Evolutionary conservation across 2,329 filamentous ascomycete genomes (phyloP), one percentile per base, ranked within the genome.

Genomic region (Penicillium sp.): DNA sequence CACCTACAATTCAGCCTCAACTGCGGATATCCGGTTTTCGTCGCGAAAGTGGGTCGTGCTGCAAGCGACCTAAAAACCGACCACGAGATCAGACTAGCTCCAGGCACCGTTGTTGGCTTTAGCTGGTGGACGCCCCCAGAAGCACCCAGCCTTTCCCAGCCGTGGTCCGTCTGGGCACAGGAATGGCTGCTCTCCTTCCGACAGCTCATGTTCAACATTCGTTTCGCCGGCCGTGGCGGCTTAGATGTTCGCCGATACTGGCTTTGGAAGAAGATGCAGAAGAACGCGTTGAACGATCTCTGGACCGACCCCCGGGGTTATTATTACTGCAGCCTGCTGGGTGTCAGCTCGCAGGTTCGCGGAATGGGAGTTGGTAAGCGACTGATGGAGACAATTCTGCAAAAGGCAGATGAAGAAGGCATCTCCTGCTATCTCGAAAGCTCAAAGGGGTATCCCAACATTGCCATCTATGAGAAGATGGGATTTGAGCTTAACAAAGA

Each of bases 241-340:
- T 75, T 91, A 3, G 86, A 84, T 56, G 82, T 86, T 16, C 62
- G 81, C 74, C 83, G 89, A 6, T 91, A 91, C 69, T 87, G 84
- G 71, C 88, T 90, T 63, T 91, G 87, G 88, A 91, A 91, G 67
- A 78, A 79, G 5, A 79, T 82, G 6, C 88, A 91, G 70, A 79
- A 82, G 0, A 76, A 83, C 39, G 85, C 83, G 1, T 88, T 90
- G 54, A 75, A 76, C 0, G 74, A 82, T 26, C 73, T 90, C 3
- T 91, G 88, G 88, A 84, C 77, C 0, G 86, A 89, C 55, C 79
- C 82, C 0, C 77, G 80, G 5, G 89, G 89, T 0, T 91, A 91
- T 67, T 91, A 90, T 67, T 91, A 91, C 63, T 87, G 89, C 62
- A 91, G 91, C 66, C 89, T 91, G 59, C 84, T 91, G 65, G 87